Percentiles rank a stretch among this genome's conserved stretches.
Conservation (phyloP, 305 asterid species). For the Fraxinus floribunda region DNA sequence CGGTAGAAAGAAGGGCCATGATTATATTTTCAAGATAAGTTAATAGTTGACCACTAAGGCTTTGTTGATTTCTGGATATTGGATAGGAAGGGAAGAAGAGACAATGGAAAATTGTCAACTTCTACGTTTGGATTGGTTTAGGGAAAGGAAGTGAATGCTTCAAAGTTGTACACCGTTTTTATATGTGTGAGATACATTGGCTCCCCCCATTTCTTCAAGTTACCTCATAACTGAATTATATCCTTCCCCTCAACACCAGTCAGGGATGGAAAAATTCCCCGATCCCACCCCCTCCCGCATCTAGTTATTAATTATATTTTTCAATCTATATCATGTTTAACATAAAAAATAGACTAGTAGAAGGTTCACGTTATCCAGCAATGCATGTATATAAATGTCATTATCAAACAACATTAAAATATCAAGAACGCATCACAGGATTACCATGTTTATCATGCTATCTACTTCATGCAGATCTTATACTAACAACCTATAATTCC, state of each 20-base stretch:
- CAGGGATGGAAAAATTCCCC: not conserved
- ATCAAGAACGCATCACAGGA: constrained; percentile 15
- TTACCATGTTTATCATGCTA: not conserved
- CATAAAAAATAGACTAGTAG: not conserved
- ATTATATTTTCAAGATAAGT: not conserved
- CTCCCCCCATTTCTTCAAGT: not conserved
- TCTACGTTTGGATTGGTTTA: not conserved
- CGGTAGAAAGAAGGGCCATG: not conserved
- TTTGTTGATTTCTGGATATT: not conserved
- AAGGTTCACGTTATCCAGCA: not conserved
- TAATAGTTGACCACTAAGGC: not conserved
- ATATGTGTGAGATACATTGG: not conserved
- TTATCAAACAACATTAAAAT: not conserved
- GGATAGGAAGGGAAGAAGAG: not conserved
- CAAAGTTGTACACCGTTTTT: not conserved
- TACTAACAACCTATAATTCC: not conserved
- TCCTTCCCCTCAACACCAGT: not conserved
- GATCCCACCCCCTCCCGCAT: not conserved
- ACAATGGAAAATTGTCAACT: not conserved
- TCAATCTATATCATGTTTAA: not conserved
- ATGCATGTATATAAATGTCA: constrained; percentile 9
- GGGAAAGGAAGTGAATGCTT: not conserved
- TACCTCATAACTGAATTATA: not conserved
- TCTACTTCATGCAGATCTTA: not conserved
- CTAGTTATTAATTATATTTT: not conserved